Base-by-base conservation (phyloP, 768 basidiomycete genomes). In the Phaeotremella skinneri region DNA sequence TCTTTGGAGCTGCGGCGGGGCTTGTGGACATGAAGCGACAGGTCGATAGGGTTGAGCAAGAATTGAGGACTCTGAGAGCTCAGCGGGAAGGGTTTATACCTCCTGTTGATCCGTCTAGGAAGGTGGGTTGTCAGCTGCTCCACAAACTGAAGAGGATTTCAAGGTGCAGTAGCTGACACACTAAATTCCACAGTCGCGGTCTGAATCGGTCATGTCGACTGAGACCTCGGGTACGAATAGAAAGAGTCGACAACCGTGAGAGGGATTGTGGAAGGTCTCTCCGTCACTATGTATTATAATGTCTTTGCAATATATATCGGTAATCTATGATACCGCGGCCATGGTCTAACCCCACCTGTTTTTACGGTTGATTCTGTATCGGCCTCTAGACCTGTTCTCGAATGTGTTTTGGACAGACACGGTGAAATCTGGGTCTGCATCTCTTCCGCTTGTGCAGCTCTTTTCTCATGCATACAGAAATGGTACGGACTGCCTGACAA, bases 21-120 rank as follows among this genome's bases (percentile, higher is more conserved):
- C 78, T 97, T 69, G 82, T 94, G n/a, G 79, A 97, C 69, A 87
- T 85, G 64, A 98, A 97, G 81, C 87, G 89, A 66, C 79, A 85
- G 13, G 83, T 90, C 39, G 94, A 98, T 74, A 84, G 87, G 72
- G 83, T 87, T 2, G 91, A 94, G 20, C 87, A 88, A 69, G 94
- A 98, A 66, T 85, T 91, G 31, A 79, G 85, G 58, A 83, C 89
- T 1, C 68, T 87, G 61, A 86, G 83, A 70, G 82, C 82, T 53
- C 84, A 76, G 51, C 53, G 58, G 43, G 69, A 71, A 31, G 69
- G 72, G 2, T 60, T 61, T 39, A 43, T 69, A 0, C 65, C 70
- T 5, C 61, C 64, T n/a, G 21, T 57, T 4, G 56, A 61, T 11
- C 16, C 14, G 2, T 30, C 48, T 6, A 53, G 61, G 41, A 96